Evolutionary conservation across 2,329 filamentous ascomycete genomes (phyloP).

Genomic region (Dothiorella sarmentorum): DNA sequence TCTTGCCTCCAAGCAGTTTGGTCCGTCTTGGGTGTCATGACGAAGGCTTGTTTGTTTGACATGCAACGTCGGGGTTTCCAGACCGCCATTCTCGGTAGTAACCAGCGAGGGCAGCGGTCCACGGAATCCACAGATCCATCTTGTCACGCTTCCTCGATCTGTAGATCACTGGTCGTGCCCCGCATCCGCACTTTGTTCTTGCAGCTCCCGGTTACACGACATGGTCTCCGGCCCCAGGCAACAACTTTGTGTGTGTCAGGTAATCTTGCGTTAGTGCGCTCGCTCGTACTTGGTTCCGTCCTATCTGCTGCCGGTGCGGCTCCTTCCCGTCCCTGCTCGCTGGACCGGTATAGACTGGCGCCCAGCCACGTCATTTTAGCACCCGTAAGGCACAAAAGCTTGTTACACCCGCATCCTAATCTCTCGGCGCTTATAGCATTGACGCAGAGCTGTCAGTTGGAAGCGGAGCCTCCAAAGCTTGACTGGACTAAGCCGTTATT

Average conservation of each 20-base stretch:
- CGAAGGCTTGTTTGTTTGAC: neutral
- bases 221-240: neutral
- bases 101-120: neutral
- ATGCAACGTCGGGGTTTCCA: neutral
- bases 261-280: constrained; percentile 4
- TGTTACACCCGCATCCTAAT: neutral
- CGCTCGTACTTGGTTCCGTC: neutral
- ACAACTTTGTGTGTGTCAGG: neutral
- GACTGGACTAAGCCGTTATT: neutral
- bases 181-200: neutral
- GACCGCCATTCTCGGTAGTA: neutral
- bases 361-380: neutral
- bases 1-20: neutral
- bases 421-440: neutral
- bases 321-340: constrained; percentile 2
- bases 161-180: neutral
- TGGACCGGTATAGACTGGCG: neutral
- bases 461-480: neutral
- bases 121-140: neutral
- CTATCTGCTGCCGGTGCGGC: neutral
- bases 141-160: neutral
- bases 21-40: neutral
- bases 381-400: neutral
- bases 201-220: neutral
- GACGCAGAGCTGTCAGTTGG: neutral